Conservation (phyloP, 371 early-diverging fungal genomes). For the Lichtheimia ramosa region DNA sequence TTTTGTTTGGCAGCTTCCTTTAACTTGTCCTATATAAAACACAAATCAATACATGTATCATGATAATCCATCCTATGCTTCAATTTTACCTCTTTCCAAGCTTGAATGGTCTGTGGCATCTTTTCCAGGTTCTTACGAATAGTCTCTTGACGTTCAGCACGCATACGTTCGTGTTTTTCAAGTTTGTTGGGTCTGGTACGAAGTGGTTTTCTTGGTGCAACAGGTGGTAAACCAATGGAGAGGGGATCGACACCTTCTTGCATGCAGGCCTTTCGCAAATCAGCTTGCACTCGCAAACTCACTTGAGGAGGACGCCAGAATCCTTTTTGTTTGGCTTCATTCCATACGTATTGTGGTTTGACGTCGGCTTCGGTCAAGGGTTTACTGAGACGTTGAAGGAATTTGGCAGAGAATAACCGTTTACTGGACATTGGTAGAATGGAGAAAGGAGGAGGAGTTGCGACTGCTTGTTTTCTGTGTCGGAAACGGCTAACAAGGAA, state of each 20-base stretch:
- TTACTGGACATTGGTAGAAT: slow-evolving; percentile 26
- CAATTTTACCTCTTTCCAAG: slow-evolving; percentile 47
- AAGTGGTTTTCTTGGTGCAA: slow-evolving; percentile 30
- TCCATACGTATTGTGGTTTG: slow-evolving; percentile 49
- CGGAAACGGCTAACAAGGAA: too few relatives aligned
- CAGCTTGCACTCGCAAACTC: slow-evolving; percentile 57
- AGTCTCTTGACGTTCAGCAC: slow-evolving; percentile 49
- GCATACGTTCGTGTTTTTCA: slow-evolving; percentile 65
- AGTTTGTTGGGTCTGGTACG: slow-evolving; percentile 62
- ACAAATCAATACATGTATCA: too few relatives aligned
- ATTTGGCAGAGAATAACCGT: slow-evolving; percentile 34
- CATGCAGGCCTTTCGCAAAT: slow-evolving; percentile 64
- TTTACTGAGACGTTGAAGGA: slow-evolving; percentile 26
- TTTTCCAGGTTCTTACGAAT: slow-evolving; percentile 46
- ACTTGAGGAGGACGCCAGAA: slow-evolving; percentile 60
- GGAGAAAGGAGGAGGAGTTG: too few relatives aligned
- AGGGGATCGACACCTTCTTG: slow-evolving; percentile 51
- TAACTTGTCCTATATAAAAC: slow-evolving; percentile 38
- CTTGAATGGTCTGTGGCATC: slow-evolving; percentile 53
- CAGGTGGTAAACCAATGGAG: slow-evolving; percentile 50
- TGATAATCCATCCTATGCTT: not conserved
- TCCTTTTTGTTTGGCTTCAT: slow-evolving; percentile 42
- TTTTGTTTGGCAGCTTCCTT: slow-evolving; percentile 49
- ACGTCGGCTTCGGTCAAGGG: slow-evolving; percentile 47
- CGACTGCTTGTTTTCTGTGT: too few relatives aligned